Percentiles rank a stretch among this genome's conserved stretches.
phyloP scores from a whole-genome alignment of 352 stramenopile genomes.

The Phytopythium vexans region DNA sequence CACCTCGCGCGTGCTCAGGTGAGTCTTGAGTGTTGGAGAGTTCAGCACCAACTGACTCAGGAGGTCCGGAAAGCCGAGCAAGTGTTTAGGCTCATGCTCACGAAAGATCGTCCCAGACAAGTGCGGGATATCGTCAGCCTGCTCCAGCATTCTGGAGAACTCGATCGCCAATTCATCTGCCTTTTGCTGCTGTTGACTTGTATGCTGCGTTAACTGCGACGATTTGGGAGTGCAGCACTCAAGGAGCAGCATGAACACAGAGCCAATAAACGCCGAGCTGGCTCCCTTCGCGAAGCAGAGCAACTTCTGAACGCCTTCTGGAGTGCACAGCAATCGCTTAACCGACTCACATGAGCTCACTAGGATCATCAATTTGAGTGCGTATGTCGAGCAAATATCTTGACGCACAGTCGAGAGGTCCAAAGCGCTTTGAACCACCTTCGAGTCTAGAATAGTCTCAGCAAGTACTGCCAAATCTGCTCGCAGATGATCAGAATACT shows the following conservation, averaged over 20 bases:
- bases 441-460: not conserved
- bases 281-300: conserved; percentile 26
- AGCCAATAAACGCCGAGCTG: conserved; percentile 26
- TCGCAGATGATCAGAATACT: conserved; percentile 9
- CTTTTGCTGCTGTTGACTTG: not conserved
- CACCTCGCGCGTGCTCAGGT: conserved; percentile 25
- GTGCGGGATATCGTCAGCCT: conserved; percentile 6
- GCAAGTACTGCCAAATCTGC: not conserved
- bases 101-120: conserved; percentile 41
- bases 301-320: conserved; percentile 20
- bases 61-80: conserved; percentile 41
- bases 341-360: conserved; percentile 20
- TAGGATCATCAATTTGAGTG: conserved; percentile 30
- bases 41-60: conserved; percentile 38
- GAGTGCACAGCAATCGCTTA: conserved; percentile 20
- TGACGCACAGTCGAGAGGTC: conserved; percentile 1
- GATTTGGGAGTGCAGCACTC: conserved; percentile 18
- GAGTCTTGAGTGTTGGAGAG: conserved; percentile 19
- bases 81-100: conserved; percentile 25
- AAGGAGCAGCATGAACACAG: conserved; percentile 35
- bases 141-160: conserved; percentile 40
- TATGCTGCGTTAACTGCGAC: no score
- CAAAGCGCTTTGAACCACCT: not conserved
- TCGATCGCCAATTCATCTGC: conserved; percentile 8
- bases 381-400: conserved; percentile 27